These are phyloP conservation scores for Apium graveolens DNA, from an alignment of 129 eudicot species.

Conservation along the genomic window DNA sequence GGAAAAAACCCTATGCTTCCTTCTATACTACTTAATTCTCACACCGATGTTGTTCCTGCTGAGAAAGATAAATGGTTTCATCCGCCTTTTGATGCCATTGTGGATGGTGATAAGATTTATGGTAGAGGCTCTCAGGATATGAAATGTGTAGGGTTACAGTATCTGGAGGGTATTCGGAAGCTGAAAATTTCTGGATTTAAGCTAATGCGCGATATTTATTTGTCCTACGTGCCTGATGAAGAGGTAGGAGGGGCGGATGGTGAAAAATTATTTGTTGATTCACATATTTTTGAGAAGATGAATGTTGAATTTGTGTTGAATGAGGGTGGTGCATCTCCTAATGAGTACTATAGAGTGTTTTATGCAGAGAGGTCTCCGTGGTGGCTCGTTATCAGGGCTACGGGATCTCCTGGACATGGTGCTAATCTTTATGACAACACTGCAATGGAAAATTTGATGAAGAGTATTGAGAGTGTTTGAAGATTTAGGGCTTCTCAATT, in stretches of 20 bases:
- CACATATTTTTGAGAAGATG: conserved; percentile 55
- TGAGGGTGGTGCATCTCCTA: conserved; percentile 75
- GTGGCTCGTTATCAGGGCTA: conserved; percentile 82
- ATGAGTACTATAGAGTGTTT: conserved; percentile 49
- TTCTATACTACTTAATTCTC: conserved; percentile 81
- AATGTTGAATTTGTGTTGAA: conserved; percentile 80
- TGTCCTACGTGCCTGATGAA: conserved; percentile 87
- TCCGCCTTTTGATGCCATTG: conserved; percentile 55
- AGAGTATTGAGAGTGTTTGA: conserved; percentile 84
- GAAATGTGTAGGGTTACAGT: conserved; percentile 94
- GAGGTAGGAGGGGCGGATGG: conserved; percentile 94
- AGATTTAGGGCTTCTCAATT: conserved; percentile 87
- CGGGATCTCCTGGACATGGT: conserved; percentile 89
- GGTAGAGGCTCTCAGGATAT: conserved; percentile 97
- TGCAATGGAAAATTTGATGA: conserved; percentile 82
- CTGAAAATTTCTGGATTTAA: conserved; percentile 47
- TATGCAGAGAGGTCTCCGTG: conserved; percentile 75
- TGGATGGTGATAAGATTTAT: conserved; percentile 39
- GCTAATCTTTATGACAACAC: conserved; percentile 86
- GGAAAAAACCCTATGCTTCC: conserved; percentile 54
- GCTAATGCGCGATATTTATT: conserved; percentile 54
- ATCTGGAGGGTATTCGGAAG: conserved; percentile 78
- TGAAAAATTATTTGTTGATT: conserved; percentile 47
- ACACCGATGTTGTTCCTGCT: conserved; percentile 87
- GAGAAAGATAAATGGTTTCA: conserved; percentile 65